Evolutionary conservation across 371 early-diverging fungal species (phyloP), one percentile per base, ranked within the genome.

Genomic region (Mortierella sp.): DNA sequence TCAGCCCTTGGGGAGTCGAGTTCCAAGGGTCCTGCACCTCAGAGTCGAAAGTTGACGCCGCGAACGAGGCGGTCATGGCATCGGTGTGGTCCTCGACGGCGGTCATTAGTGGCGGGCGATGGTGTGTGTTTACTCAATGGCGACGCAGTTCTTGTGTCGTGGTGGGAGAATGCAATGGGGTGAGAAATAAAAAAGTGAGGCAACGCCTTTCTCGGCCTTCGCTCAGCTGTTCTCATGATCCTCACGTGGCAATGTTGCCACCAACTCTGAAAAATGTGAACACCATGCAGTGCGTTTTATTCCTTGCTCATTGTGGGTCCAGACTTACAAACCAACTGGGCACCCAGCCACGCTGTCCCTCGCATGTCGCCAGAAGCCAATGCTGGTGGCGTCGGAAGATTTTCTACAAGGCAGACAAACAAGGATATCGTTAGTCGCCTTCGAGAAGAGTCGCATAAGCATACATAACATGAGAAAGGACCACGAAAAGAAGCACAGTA

Each of bases 271-370:
- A n/a, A 39, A 39, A 39, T 39, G 39, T 10, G 14, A 39, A 39
- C n/a, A n/a, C n/a, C n/a, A 39, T 39, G 39, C n/a, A 44, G 12
- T 44, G 28, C 12, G 16, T 56, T 57, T 37, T 57, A 24, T 54
- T 27, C 13, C 44, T 41, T 22, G 43, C 43, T n/a, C n/a, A n/a
- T n/a, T 77, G 62, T 22, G 66, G 52, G 54, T 80, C 78, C 24
- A 80, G 41, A 47, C 67, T 78, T 27, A 80, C 80, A 28, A 78
- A 80, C 80, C 80, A 80, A 78, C 80, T 80, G 22, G 80, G 80
- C 1, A 77, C 80, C 80, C 80, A 80, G 34, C 78, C 80, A 25
- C 80, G 80, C 44, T 65, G 73, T 44, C 66, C 78, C 28, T 78
- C 74, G 24, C 74, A 63, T 2, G 67, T 67, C 10, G 74, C 74